Evolutionary conservation across 805 yeast species (phyloP), one percentile per base, ranked within the genome.

Genomic region (Ogataea pini): DNA sequence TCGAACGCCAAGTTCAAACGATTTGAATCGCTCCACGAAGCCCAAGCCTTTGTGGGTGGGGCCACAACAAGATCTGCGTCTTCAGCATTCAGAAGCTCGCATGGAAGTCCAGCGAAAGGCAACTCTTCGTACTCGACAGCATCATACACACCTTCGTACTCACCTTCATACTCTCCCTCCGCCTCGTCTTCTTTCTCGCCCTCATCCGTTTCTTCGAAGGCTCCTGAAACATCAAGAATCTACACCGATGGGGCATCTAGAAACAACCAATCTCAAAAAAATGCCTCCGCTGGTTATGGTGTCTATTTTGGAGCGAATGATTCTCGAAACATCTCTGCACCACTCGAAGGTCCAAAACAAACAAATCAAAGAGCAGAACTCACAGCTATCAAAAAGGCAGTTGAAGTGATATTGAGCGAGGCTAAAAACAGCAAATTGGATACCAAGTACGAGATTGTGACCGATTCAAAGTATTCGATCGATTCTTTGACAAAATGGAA

Each of bases 331-430:
- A 68, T 72, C 8, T 71, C 84, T 0, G 79, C 72, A 4, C 79
- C 84, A 0, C 69, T 89, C 20, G 36, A n/a, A 1, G 73, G 71
- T 2, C 64, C 62, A 2, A 59, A 59, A 3, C 89, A 83, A 28
- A 88, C 96, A 1, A 90, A 89, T 57, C 90, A 87, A 55, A 68
- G 88, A 34, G 94, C 96, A 1, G 97, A 91, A 65, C 74, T 90
- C 9, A 63, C 70, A 12, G 97, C 96, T 0, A 73, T 86, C 16
- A 60, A 68, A 4, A 72, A 71, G 28, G 95, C 94, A 0, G 60
- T 86, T 49, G 61, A 62, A 5, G 55, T 59, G 6, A 72, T 83
- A 14, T 41, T 53, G 1, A 22, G 50, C 1, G 77, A 72, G 19
- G 62, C 73, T 47, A 55, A 59, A 3, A 42, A 51, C 9, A 54